Evolutionary conservation across 768 basidiomycete species (phyloP), one percentile per base, ranked within the genome.

Genomic region (button mushroom (Agaricus bisporus)): DNA sequence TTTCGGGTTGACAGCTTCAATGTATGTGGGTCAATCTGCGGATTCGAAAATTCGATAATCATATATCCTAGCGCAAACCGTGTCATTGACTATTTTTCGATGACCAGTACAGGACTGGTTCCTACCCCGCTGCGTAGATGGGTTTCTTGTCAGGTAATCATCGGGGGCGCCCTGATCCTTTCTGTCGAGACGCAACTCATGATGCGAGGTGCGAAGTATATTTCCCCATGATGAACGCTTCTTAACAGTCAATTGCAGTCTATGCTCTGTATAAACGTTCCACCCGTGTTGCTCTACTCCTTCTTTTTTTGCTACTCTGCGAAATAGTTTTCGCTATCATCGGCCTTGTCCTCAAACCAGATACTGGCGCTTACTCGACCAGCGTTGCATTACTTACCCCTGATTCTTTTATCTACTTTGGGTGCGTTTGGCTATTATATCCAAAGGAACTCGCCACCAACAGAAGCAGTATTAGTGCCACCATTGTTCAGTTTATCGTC

Each of bases 221-320:
- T 26, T 14, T 22, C 8, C 5, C 5, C 22, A n/a, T 22, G 15
- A n/a, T 41, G 11, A 10, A 25, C 18, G 9, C 39, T 15, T 7
- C 29, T 26, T 11, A 41, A 47, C 29, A 18, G 41, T 35, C 10
- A 20, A 26, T n/a, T 15, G 1, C 57, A 70, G 70, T 71, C 6
- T 68, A 63, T 55, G 70, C 68, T 2, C 49, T 71, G 22, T 76
- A 73, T 49, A 66, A 69, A 54, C 67, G 63, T 26, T 68, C 58
- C 48, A 45, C 55, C 6, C 61, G 37, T 51, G 52, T 73, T n/a
- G 63, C 51, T 12, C 11, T 58, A 20, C n/a, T 59, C 9, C 64
- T 70, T 39, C 32, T 55, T 5, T 32, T 39, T 18, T 43, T 67
- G 41, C 51, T 68, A 41, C 39, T 60, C 1, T 58, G 56, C 26